Percentiles rank a stretch among this genome's conserved stretches.
phyloP scores from a whole-genome alignment of 345 rosid genomes.

The Punica granatum region DNA sequence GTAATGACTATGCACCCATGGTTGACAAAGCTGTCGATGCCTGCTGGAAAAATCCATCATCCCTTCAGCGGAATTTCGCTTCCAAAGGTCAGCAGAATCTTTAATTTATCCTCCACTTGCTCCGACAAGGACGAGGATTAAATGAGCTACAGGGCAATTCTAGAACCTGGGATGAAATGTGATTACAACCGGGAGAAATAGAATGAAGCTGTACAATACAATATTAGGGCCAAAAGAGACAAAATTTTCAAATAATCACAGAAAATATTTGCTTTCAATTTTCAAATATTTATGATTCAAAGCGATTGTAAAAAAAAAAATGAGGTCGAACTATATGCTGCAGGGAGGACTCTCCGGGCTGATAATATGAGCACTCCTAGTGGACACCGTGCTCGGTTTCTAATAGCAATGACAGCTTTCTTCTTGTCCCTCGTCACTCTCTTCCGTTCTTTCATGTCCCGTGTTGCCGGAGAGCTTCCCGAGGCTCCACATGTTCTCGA shows the following conservation, averaged over 20 bases:
- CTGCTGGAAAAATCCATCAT: constrained; percentile 62
- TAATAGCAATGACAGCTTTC: constrained; percentile 44
- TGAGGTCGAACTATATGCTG: not conserved
- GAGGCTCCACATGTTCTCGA: constrained; percentile 18
- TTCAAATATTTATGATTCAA: not conserved
- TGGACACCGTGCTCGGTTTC: constrained; percentile 39
- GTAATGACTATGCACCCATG: constrained; percentile 93
- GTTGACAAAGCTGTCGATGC: constrained; percentile 95
- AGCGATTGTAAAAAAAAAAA: not conserved
- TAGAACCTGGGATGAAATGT: no score
- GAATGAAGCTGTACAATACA: no score
- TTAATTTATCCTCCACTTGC: not conserved
- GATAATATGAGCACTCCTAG: constrained; percentile 37
- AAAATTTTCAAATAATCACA: no score
- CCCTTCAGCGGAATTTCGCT: constrained; percentile 31
- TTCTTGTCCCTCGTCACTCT: constrained; percentile 48
- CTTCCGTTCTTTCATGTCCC: constrained; percentile 34
- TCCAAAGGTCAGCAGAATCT: constrained; percentile 45
- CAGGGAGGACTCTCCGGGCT: constrained; percentile 36
- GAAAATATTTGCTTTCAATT: not conserved
- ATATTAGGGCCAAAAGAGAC: no score
- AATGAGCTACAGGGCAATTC: not conserved
- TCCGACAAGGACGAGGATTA: not conserved
- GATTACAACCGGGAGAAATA: no score
- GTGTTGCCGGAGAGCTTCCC: constrained; percentile 41